Evolutionary conservation across 768 basidiomycete genomes (phyloP).

Genomic region (Leccinum incarnatum): DNA sequence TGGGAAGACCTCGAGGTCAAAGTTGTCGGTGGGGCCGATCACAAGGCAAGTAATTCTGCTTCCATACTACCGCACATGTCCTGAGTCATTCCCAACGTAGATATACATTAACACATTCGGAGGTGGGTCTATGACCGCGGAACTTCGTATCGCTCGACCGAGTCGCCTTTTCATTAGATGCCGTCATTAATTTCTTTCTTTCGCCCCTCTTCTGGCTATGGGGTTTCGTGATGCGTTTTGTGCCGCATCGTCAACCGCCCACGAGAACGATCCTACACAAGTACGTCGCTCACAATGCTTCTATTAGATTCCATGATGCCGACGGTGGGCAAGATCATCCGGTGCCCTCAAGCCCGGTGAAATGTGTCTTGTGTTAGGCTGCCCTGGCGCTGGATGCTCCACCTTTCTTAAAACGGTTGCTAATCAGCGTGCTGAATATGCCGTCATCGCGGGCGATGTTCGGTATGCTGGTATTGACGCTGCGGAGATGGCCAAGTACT

Average conservation of each 20-base stretch:
- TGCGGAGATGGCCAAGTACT: conserved; percentile 70
- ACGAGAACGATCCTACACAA: conserved; percentile 60
- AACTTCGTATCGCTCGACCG: not conserved
- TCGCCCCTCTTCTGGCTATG: conserved; percentile 49
- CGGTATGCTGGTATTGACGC: conserved; percentile 78
- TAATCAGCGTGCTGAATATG: conserved; percentile 67
- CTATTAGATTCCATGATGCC: not conserved
- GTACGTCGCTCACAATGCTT: conserved; percentile 31
- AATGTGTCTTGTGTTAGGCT: conserved; percentile 84
- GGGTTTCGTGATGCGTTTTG: conserved; percentile 37
- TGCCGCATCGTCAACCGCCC: conserved; percentile 37
- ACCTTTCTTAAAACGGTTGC: conserved; percentile 85
- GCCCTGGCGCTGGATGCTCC: conserved; percentile 81
- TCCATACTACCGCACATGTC: not conserved
- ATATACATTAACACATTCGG: conserved; percentile 60
- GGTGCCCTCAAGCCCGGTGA: conserved; percentile 76
- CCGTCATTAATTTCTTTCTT: conserved; percentile 51
- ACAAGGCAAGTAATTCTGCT: conserved; percentile 43
- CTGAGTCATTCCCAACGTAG: conserved; percentile 21
- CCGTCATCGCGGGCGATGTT: conserved; percentile 66
- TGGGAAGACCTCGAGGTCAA: conserved; percentile 71
- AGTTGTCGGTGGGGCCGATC: conserved; percentile 51
- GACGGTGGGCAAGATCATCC: conserved; percentile 43
- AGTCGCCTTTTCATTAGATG: conserved; percentile 35
- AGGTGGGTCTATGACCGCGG: conserved; percentile 37